phyloP scores from a whole-genome alignment of 352 stramenopile species.

The Phytopythium mirpurense region DNA sequence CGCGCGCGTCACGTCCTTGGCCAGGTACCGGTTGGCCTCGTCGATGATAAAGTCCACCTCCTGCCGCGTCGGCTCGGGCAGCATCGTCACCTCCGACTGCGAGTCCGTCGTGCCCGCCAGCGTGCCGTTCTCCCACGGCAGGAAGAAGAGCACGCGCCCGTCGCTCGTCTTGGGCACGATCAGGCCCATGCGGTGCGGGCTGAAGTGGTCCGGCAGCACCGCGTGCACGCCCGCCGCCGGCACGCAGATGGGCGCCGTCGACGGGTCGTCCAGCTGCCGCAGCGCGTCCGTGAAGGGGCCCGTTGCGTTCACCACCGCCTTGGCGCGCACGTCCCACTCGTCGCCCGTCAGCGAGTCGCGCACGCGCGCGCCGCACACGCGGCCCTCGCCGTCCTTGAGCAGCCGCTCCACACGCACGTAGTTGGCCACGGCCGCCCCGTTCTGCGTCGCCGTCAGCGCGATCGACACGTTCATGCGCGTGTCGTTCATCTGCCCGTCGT shows the following conservation, averaged over 20 bases:
- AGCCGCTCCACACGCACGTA: conserved; percentile 87
- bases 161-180: conserved; percentile 96
- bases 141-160: conserved; percentile 92
- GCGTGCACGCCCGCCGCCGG: conserved; percentile 93
- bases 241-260: conserved; percentile 88
- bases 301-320: conserved; percentile 92
- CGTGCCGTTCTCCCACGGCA: conserved; percentile 94
- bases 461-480: conserved; percentile 94
- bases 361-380: conserved; percentile 84
- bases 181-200: conserved; percentile 91
- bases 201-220: conserved; percentile 95
- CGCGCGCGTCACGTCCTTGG: conserved; percentile 80
- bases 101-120: conserved; percentile 93
- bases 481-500: conserved; percentile 93
- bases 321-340: conserved; percentile 86
- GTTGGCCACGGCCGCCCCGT: conserved; percentile 89
- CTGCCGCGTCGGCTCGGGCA: conserved; percentile 86
- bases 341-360: conserved; percentile 87
- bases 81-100: conserved; percentile 92
- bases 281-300: conserved; percentile 91
- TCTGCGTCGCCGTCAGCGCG: conserved; percentile 91
- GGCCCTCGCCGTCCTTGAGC: conserved; percentile 84
- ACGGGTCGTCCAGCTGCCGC: conserved; percentile 91
- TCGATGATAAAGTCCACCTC: conserved; percentile 96
- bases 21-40: conserved; percentile 89